A percentile compares a stretch with the other conserved stretches of the same genome.
Evolutionary conservation across 345 rosid genomes (phyloP).

Genomic region (Bruguiera sexangula): DNA sequence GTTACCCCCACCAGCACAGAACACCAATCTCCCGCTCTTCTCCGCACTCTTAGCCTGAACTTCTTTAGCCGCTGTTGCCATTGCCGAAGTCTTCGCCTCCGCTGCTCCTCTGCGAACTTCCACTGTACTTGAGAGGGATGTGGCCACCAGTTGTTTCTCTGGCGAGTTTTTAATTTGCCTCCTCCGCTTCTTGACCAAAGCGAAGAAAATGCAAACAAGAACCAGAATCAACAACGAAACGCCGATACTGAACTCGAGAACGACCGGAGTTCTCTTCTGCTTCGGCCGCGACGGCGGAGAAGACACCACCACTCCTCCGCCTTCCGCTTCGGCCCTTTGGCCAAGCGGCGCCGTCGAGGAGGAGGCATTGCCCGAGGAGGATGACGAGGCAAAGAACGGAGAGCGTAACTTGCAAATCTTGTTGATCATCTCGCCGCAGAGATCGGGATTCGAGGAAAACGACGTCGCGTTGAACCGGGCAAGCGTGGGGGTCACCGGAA

Average conservation of each 20-base stretch:
- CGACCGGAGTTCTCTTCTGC: conserved; percentile 34
- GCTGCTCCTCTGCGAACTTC: neutral
- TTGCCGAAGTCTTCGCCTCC: neutral
- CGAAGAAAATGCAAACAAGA: neutral
- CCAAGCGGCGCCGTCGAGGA: conserved; percentile 52
- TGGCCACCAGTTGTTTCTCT: neutral
- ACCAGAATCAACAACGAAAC: neutral
- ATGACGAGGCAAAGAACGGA: conserved; percentile 56
- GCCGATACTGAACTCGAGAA: conserved; percentile 5
- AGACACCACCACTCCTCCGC: conserved; percentile 30
- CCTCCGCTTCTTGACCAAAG: neutral
- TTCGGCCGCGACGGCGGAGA: conserved; percentile 42
- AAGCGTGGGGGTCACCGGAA: conserved; percentile 66
- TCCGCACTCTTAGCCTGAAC: conserved; percentile 16
- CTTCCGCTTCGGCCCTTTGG: conserved; percentile 57
- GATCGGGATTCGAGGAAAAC: conserved; percentile 53
- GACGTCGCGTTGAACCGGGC: conserved; percentile 57
- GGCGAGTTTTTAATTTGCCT: neutral
- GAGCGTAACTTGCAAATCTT: conserved; percentile 51
- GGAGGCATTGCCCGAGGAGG: conserved; percentile 24
- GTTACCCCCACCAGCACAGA: conserved; percentile 32
- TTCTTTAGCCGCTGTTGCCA: neutral
- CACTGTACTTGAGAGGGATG: neutral
- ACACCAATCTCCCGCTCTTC: conserved; percentile 59
- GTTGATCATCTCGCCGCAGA: conserved; percentile 79